Conservation (phyloP, 768 basidiomycete genomes). For the Solioccasus polychromus region DNA sequence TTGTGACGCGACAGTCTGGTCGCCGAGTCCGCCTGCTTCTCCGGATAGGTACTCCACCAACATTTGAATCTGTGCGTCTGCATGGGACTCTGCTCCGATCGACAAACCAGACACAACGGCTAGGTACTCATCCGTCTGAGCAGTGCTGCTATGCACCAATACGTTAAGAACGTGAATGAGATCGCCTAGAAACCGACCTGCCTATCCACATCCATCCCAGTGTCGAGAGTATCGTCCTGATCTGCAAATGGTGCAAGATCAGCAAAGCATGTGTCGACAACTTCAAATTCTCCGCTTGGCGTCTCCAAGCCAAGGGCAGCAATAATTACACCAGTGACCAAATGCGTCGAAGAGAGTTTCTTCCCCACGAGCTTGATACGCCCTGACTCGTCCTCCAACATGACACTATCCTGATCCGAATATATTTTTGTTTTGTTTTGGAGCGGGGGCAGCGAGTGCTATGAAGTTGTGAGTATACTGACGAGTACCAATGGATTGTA, state of each 20-base stretch:
- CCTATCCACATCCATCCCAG: constrained; percentile 74
- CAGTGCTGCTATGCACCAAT: constrained; percentile 9
- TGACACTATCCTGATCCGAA: constrained; percentile 74
- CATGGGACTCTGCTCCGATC: constrained; percentile 58
- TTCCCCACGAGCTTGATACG: constrained; percentile 86
- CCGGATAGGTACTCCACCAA: constrained; percentile 88
- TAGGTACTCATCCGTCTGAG: constrained; percentile 66
- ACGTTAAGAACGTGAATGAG: constrained; percentile 8
- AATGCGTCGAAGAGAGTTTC: constrained; percentile 49
- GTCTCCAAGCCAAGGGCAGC: constrained; percentile 92
- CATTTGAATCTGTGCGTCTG: constrained; percentile 78
- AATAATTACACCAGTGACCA: constrained; percentile 92
- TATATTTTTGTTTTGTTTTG: constrained; percentile 71
- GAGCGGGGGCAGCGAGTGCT: constrained; percentile 90
- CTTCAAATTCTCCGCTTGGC: constrained; percentile 86
- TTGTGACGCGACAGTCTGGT: constrained; percentile 61
- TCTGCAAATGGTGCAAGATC: constrained; percentile 63
- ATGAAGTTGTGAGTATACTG: constrained; percentile 9
- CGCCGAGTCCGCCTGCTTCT: constrained; percentile 70
- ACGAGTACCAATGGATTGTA: constrained; percentile 1
- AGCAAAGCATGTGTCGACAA: constrained; percentile 82
- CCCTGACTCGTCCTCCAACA: constrained; percentile 96
- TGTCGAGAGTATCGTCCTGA: constrained; percentile 20
- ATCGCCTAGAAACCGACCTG: constrained; percentile 11
- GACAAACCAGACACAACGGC: constrained; percentile 85